Percentiles rank a stretch among this genome's conserved stretches.
Evolutionary conservation across 768 basidiomycete genomes (phyloP).

Genomic region (Tubosaeta brunneosetosa): DNA sequence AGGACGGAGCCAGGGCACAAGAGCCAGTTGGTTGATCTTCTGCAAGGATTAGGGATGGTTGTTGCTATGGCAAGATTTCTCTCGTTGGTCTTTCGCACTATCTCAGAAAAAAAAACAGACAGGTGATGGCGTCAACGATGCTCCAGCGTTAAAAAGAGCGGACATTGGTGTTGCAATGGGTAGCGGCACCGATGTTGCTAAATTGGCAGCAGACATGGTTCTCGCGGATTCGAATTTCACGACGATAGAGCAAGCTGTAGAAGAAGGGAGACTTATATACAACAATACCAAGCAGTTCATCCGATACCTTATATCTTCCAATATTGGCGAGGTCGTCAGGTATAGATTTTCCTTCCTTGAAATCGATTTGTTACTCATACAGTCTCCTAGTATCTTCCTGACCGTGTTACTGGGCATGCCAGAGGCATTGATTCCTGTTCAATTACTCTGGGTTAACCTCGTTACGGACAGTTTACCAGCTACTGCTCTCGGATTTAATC

Average conservation of each 20-base stretch:
- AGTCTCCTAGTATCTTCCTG: conserved; percentile 75
- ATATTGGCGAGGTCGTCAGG: conserved; percentile 95
- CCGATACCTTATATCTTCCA: conserved; percentile 96
- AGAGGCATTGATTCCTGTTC: conserved; percentile 96
- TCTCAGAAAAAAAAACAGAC: conserved; percentile 48
- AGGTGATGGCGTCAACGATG: conserved; percentile 97
- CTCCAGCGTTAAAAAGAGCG: conserved; percentile 93
- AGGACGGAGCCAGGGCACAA: conserved; percentile 96
- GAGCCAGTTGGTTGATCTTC: conserved; percentile 86
- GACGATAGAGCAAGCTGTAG: conserved; percentile 93
- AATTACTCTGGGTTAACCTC: conserved; percentile 97
- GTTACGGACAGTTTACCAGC: conserved; percentile 96
- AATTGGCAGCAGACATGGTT: conserved; percentile 97
- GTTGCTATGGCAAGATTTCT: conserved; percentile 78
- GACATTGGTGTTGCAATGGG: conserved; percentile 99
- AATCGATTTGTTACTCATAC: background rate
- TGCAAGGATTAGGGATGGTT: conserved; percentile 87
- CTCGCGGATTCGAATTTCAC: conserved; percentile 96
- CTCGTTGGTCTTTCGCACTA: conserved; percentile 5
- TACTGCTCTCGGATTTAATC: conserved; percentile 97
- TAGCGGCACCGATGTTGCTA: conserved; percentile 97
- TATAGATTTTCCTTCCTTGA: conserved; percentile 9
- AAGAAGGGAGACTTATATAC: conserved; percentile 96
- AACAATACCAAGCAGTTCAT: conserved; percentile 99
- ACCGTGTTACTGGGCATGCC: conserved; percentile 98